These are phyloP conservation scores for Alternaria ethzedia DNA, from an alignment of 2,329 filamentous ascomycete genomes.

Conservation along the genomic window DNA sequence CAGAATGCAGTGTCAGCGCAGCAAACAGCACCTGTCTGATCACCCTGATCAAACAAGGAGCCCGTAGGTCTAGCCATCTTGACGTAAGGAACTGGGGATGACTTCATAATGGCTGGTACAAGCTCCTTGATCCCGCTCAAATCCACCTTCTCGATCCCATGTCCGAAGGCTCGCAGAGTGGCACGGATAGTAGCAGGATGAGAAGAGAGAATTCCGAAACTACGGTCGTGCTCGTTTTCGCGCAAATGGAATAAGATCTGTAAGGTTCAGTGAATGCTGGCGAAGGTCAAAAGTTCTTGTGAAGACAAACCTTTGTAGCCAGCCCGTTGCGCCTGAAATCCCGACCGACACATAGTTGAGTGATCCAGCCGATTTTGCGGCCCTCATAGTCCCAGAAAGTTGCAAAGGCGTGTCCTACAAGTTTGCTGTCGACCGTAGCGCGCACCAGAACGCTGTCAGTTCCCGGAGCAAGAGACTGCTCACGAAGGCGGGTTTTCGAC, in stretches of 20 bases:
- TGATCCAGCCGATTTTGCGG: neutral
- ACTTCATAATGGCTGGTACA: neutral
- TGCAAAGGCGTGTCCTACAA: neutral
- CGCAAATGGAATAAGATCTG: neutral
- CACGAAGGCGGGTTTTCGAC: neutral
- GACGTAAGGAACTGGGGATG: neutral
- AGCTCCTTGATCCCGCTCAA: neutral
- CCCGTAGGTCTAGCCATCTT: neutral
- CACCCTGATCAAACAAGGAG: neutral
- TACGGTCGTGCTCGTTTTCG: neutral
- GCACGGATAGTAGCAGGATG: neutral
- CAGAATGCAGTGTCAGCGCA: slow-evolving; percentile 1
- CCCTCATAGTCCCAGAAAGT: neutral
- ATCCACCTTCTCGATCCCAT: neutral
- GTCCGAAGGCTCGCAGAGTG: neutral
- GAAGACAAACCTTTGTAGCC: neutral
- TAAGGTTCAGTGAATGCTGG: neutral
- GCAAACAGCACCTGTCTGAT: neutral
- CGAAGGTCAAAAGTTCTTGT: neutral
- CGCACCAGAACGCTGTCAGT: neutral
- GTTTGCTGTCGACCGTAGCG: neutral
- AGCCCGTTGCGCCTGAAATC: neutral
- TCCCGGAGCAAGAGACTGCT: neutral
- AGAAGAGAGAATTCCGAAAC: slow-evolving; percentile 1
- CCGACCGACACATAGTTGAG: neutral